Conservation (phyloP, 2,329 filamentous ascomycete genomes). For the Colletotrichum agaves region DNA sequence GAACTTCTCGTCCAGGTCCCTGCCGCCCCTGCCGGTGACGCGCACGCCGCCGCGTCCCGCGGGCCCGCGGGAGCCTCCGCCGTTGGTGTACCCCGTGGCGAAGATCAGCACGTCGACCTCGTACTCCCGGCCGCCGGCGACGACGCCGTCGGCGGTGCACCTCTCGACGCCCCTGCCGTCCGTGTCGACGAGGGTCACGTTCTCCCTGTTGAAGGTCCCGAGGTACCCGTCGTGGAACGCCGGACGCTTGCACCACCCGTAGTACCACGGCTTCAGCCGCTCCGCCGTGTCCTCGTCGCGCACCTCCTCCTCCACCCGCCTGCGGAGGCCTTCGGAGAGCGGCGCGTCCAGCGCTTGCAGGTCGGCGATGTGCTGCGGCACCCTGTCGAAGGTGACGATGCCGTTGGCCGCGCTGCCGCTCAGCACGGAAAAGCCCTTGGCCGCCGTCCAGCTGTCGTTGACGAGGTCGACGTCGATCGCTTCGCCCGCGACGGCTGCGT, state of each 20-base stretch:
- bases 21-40: conserved; percentile 38
- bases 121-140: conserved; percentile 63
- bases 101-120: conserved; percentile 53
- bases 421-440: conserved; percentile 52
- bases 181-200: conserved; percentile 71
- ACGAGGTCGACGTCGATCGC: conserved; percentile 55
- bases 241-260: conserved; percentile 71
- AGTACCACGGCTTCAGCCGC: conserved; percentile 69
- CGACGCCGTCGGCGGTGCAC: conserved; percentile 52
- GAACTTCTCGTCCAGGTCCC: conserved; percentile 53
- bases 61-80: too few relatives aligned
- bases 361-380: conserved; percentile 47
- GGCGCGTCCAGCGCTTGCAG: conserved; percentile 55
- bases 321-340: conserved; percentile 55
- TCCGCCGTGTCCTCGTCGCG: conserved; percentile 61
- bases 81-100: conserved; percentile 54
- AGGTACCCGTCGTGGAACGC: conserved; percentile 71
- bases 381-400: conserved; percentile 36
- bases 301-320: conserved; percentile 61
- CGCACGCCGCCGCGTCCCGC: conserved; percentile 44
- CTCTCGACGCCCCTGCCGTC: conserved; percentile 63
- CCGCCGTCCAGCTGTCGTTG: conserved; percentile 59
- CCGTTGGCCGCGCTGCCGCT: conserved; percentile 42
- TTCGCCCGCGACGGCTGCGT: conserved; percentile 46
- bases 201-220: conserved; percentile 64